Base-by-base conservation (phyloP, 2,329 filamentous ascomycete genomes). In the Erysiphe pulchra region DNA sequence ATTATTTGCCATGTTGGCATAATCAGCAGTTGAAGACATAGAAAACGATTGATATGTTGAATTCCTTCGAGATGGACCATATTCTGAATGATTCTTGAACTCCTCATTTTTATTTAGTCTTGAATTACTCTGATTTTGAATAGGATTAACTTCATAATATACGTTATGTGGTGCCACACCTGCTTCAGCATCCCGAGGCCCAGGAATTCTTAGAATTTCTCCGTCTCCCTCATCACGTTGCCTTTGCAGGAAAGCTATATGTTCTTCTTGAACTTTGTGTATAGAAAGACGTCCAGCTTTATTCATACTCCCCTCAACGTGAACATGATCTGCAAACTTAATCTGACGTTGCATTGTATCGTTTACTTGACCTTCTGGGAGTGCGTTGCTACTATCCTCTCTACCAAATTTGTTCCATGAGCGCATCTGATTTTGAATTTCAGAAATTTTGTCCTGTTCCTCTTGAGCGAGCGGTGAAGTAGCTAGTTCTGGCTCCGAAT, bases 241-340 rank as follows among this genome's bases (percentile, higher is more conserved):
- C 31, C 80, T 77, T 59, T 93, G 75, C 13, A 94, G 60, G 54
- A 95, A 90, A 6, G 80, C 80, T 55, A 94, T 92, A 56, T 92
- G 83, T 49, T 86, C 79, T 46, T 84, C 80, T 40, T 80, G 68
- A 32, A 69, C 66, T 42, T 71, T 59, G 42, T 63, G 66, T 4
- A 63, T 59, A 0, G 71, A 71, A 10, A 77, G 64, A 44, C 62
- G 63, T 18, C 66, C 45, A 52, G 45, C 68, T 63, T 66, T 64
- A 12, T 74, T 62, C 40, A 65, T 64, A 31, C 72, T 53, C 8
- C 69, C 67, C 49, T 77, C 70, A 48, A 71, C 72, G 48, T 68
- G 65, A 18, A 82, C 69, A 33, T 75, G 73, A 32, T 77, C 70
- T 6, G 75, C 77, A 56, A 84, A 85, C 13, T 69, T 76, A 53